These are phyloP conservation scores for Candida koratica DNA, from an alignment of 805 yeast genomes.

Conservation along the genomic window DNA sequence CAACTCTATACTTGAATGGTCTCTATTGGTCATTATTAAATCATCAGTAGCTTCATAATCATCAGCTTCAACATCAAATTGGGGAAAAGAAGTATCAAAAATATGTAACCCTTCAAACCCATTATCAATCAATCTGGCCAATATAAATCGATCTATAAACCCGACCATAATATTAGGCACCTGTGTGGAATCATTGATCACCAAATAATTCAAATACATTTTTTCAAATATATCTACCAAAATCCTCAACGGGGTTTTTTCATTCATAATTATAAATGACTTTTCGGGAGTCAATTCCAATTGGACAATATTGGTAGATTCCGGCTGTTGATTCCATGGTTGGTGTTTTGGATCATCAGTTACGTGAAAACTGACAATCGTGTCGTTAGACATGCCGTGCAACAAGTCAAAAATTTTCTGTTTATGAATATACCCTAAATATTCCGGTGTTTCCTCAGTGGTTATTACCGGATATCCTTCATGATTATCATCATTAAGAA, in stretches of 20 bases:
- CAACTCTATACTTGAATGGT: conserved; percentile 14
- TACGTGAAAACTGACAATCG: conserved; percentile 21
- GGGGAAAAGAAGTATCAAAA: background rate
- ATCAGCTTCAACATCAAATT: conserved; percentile 22
- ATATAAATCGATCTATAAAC: conserved; percentile 36
- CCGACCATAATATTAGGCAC: conserved; percentile 25
- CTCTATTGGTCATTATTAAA: conserved; percentile 13
- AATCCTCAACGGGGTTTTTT: conserved; percentile 27
- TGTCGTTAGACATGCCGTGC: conserved; percentile 4
- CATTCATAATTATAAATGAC: conserved; percentile 26
- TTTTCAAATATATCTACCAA: conserved; percentile 38
- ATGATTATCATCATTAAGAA: conserved; percentile 30
- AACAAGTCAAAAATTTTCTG: conserved; percentile 17
- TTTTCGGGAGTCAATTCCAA: conserved; percentile 20
- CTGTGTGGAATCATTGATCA: conserved; percentile 20
- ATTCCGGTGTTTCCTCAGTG: conserved; percentile 22
- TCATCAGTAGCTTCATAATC: conserved; percentile 19
- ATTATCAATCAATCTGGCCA: conserved; percentile 28
- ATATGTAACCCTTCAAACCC: conserved; percentile 21
- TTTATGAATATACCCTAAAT: conserved; percentile 36
- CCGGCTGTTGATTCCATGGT: conserved; percentile 22
- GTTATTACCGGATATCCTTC: conserved; percentile 41
- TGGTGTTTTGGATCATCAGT: conserved; percentile 16
- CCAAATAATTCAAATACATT: conserved; percentile 33
- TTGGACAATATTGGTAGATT: conserved; percentile 7